phyloP scores from a whole-genome alignment of 2,329 filamentous ascomycete genomes.

The Phaeoacremonium minimum region DNA sequence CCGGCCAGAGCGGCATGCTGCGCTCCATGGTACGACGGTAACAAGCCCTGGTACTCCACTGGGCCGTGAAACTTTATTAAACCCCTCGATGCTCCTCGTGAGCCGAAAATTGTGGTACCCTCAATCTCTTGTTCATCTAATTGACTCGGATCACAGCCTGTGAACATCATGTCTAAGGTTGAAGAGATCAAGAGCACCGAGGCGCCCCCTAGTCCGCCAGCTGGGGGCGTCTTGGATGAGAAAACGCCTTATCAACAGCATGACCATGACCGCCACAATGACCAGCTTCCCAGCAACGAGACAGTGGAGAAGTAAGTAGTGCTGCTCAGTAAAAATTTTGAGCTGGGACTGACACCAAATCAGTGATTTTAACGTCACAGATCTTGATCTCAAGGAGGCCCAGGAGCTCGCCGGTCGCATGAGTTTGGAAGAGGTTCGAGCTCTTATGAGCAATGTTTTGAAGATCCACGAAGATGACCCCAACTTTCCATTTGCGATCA shows the following conservation, averaged over 20 bases:
- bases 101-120: no score
- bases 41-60: no score
- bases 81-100: no score
- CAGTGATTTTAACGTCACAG: neutral
- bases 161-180: neutral
- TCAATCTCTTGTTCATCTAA: no score
- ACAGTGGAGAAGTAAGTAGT: neutral
- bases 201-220: neutral
- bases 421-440: neutral
- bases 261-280: neutral
- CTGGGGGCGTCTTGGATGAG: neutral
- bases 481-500: conserved; percentile 37
- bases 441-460: neutral
- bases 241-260: neutral
- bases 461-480: conserved; percentile 37
- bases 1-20: no score
- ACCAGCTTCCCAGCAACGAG: neutral
- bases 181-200: neutral
- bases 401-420: neutral
- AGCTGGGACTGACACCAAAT: neutral
- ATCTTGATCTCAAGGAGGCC: neutral
- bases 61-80: no score
- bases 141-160: no score
- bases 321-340: neutral
- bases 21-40: no score